phyloP scores from a whole-genome alignment of 768 basidiomycete genomes.

The Panaeolus papilionaceus region DNA sequence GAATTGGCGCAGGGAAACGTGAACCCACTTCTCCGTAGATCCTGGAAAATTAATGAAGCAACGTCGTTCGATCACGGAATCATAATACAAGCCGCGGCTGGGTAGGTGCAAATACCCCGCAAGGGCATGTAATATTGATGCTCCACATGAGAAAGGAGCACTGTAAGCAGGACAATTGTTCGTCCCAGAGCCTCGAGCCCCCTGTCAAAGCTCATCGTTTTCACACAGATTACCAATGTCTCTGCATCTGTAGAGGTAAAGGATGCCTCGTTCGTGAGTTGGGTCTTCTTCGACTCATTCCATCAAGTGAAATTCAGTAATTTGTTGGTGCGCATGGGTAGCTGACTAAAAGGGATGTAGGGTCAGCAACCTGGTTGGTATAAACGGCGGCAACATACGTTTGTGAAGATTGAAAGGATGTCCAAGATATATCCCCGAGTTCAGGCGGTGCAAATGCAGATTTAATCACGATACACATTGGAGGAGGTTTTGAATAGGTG shows the following conservation, averaged over 20 bases:
- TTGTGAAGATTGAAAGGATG: background rate
- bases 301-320: too few species aligned
- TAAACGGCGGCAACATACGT: background rate
- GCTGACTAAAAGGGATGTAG: background rate
- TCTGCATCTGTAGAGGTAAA: background rate
- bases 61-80: background rate
- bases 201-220: background rate
- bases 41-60: background rate
- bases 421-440: background rate
- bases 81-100: background rate
- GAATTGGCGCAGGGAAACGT: too few species aligned
- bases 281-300: background rate
- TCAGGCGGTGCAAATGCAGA: background rate
- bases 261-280: too few species aligned
- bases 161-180: background rate
- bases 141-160: conserved; percentile 32
- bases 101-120: background rate
- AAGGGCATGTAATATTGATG: conserved; percentile 27
- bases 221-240: background rate
- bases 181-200: background rate
- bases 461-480: background rate
- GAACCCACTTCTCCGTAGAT: too few species aligned
- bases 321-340: too few species aligned
- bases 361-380: background rate
- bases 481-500: background rate